Evolutionary conservation across 768 basidiomycete species (phyloP).

Genomic region (Glaciozyma antarctica): DNA sequence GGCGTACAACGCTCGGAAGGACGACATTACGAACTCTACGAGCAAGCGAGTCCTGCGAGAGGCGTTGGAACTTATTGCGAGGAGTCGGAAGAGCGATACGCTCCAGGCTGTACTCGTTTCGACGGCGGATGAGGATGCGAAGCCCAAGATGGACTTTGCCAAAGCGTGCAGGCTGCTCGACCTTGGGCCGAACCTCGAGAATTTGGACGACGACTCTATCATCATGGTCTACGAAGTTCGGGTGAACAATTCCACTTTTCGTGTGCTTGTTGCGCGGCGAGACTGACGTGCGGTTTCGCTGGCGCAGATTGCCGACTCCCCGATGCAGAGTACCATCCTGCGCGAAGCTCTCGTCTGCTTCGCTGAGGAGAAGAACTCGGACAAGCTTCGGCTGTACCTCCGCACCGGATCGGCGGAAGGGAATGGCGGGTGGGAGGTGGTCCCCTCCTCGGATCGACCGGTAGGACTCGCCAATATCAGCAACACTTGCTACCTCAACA

Average conservation of each 20-base stretch:
- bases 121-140: not conserved
- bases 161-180: conserved; percentile 41
- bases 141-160: conserved; percentile 3
- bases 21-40: conserved; percentile 11
- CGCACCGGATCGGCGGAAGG: not conserved
- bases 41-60: conserved; percentile 10
- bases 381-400: conserved; percentile 56
- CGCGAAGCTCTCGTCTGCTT: conserved; percentile 51
- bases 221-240: conserved; percentile 62
- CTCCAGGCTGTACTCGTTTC: conserved; percentile 11
- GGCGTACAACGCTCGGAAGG: conserved; percentile 8
- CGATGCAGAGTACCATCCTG: conserved; percentile 40
- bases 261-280: not conserved
- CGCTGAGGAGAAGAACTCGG: conserved; percentile 63
- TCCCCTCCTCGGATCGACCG: conserved; percentile 57
- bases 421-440: conserved; percentile 7
- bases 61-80: not conserved
- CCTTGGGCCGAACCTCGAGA: conserved; percentile 52
- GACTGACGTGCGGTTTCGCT: not conserved
- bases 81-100: not conserved
- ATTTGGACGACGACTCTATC: conserved; percentile 64
- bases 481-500: conserved; percentile 96
- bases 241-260: conserved; percentile 40
- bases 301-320: conserved; percentile 4
- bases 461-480: conserved; percentile 46